A percentile compares a stretch with the other conserved stretches of the same genome.
Conservation (phyloP, 257 asterid species). For the Striga asiatica region DNA sequence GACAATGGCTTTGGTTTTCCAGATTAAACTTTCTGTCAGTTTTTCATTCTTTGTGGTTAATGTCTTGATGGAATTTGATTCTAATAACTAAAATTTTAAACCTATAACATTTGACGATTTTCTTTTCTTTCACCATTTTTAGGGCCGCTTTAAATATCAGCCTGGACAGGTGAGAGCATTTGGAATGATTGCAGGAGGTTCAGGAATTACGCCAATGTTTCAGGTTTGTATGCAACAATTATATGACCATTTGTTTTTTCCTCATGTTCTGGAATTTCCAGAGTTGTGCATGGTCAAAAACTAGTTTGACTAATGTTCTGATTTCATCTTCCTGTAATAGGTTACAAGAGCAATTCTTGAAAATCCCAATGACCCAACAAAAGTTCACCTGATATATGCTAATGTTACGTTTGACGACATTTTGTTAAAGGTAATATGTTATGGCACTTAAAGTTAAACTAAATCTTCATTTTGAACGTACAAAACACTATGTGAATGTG, state of each 20-base stretch:
- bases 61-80: background rate
- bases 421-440: conserved; percentile 52
- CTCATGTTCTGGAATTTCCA: background rate
- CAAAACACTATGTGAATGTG: background rate
- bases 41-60: background rate
- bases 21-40: background rate
- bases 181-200: conserved; percentile 58
- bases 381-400: conserved; percentile 77
- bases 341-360: conserved; percentile 81
- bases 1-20: background rate
- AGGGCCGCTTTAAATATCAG: conserved; percentile 53
- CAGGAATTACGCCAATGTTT: conserved; percentile 55
- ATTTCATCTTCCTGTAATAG: conserved; percentile 21
- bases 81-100: conserved; percentile 6
- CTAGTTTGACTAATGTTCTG: background rate
- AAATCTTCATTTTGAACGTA: background rate
- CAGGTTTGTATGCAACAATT: conserved; percentile 25
- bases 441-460: background rate
- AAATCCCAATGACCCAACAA: conserved; percentile 63
- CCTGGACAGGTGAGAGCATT: conserved; percentile 47
- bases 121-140: background rate
- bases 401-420: conserved; percentile 71
- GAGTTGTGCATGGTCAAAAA: background rate
- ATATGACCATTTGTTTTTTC: background rate
- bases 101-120: background rate